These are phyloP conservation scores for Yarrowia phangngaensis DNA, from an alignment of 805 yeast genomes.

Conservation along the genomic window DNA sequence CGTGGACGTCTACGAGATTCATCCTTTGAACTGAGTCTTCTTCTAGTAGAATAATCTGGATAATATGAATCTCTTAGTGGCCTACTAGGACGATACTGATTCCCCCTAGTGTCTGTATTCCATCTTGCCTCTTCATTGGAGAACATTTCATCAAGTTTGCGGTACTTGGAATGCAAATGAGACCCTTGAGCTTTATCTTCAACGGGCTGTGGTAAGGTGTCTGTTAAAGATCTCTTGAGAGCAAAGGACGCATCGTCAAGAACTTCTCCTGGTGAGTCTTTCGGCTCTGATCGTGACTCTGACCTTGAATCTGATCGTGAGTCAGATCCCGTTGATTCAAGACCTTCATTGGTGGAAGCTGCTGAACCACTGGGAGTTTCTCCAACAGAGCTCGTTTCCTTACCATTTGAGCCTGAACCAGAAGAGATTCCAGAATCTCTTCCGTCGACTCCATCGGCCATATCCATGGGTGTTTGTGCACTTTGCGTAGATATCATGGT, in stretches of 20 bases:
- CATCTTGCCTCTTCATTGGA: conserved; percentile 21
- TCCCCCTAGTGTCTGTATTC: not conserved
- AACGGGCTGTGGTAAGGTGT: conserved; percentile 12
- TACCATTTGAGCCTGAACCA: conserved; percentile 8
- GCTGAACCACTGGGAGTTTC: conserved; percentile 17
- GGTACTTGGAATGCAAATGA: conserved; percentile 14
- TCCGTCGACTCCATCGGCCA: conserved; percentile 8
- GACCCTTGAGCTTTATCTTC: conserved; percentile 1
- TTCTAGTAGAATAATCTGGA: conserved; percentile 1
- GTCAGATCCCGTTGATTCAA: too few species aligned
- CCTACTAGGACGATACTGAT: too few species aligned
- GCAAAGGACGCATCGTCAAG: not conserved
- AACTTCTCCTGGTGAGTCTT: too few species aligned
- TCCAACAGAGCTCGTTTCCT: conserved; percentile 12
- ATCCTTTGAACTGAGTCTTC: too few species aligned
- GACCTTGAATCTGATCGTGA: too few species aligned
- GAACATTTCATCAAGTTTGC: conserved; percentile 23
- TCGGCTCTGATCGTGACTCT: too few species aligned
- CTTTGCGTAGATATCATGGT: too few species aligned
- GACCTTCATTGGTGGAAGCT: conserved; percentile 14
- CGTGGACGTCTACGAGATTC: too few species aligned
- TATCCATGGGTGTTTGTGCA: conserved; percentile 7
- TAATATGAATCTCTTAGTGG: conserved; percentile 2
- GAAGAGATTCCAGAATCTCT: conserved; percentile 22
- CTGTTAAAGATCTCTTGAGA: not conserved